Evolutionary conservation across 257 asterid genomes (phyloP).

Genomic region (Petunia secreta): DNA sequence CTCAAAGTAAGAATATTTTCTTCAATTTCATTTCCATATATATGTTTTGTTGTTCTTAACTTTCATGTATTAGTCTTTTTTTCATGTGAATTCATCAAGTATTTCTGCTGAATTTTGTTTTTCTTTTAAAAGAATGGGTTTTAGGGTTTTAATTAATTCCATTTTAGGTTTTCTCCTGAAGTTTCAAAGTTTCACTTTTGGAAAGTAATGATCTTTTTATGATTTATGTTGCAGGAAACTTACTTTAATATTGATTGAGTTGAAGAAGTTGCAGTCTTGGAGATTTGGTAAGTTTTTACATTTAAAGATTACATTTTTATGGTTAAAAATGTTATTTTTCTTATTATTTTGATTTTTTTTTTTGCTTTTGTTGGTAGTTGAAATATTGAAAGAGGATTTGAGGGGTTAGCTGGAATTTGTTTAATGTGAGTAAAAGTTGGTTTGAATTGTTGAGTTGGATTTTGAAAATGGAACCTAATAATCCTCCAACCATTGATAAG

Average conservation of each 20-base stretch:
- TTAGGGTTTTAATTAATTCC: not conserved
- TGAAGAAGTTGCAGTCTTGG: not conserved
- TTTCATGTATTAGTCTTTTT: not conserved
- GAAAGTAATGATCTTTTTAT: not conserved
- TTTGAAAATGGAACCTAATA: constrained; percentile 60
- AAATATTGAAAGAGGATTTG: constrained; percentile 10
- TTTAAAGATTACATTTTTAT: too few relatives aligned
- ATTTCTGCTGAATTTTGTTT: not conserved
- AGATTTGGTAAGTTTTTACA: not conserved
- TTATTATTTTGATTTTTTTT: too few relatives aligned
- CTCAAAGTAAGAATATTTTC: too few relatives aligned
- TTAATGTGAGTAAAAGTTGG: not conserved
- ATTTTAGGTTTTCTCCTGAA: not conserved
- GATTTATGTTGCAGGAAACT: too few relatives aligned
- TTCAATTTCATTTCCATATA: too few relatives aligned
- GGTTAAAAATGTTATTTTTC: too few relatives aligned
- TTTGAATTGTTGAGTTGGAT: constrained; percentile 17
- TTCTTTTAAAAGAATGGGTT: not conserved
- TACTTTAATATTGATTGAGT: not conserved
- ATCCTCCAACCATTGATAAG: constrained; percentile 59
- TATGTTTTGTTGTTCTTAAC: too few relatives aligned
- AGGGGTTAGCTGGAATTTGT: too few relatives aligned
- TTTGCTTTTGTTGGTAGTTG: not conserved
- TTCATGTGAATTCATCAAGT: not conserved
- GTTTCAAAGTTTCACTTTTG: not conserved